Evolutionary conservation across 2,329 filamentous ascomycete genomes (phyloP), one percentile per base, ranked within the genome.

Genomic region (Colletotrichum theobromicola): DNA sequence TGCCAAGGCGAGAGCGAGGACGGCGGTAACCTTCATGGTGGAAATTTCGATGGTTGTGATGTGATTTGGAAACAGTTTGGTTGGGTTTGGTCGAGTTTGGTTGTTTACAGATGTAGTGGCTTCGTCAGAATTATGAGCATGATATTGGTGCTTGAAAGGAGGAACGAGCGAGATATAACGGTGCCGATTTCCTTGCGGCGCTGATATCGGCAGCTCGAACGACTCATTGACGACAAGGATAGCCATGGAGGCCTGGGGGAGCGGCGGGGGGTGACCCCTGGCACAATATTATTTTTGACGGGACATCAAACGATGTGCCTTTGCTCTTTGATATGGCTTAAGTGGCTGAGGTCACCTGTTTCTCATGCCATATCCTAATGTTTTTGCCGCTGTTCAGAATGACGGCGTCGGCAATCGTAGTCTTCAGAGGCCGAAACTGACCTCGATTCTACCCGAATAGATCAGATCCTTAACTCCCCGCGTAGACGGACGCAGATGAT

Each of bases 161-260:
- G 42, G 15, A 21, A 5, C 18, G 26, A 28, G 30, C 15, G 12
- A 32, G n/a, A 2, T n/a, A 21, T 34, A 34, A 7, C 28, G 46
- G n/a, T 13, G 57, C 18, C 30, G 18, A 15, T 34, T 32, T n/a
- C 30, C 57, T 35, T 61, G 30, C 5, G 12, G 32, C 16, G 57
- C 57, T 0, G 1, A 3, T n/a, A 37, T n/a, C 4, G 12, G 18
- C 26, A 65, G 7, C 13, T 9, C n/a, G 18, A 65, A 65, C 26
- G 63, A 65, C 42, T 53, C 63, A 26, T 53, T 65, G 9, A 34
- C 18, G 28, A 65, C 63, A 66, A 32, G 63, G 63, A 66, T 66
- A 26, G 24, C 30, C 42, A 66, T 35, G 30, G 35, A 66, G 46
- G 63, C 37, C 3, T 24, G 28, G n/a, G 30, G 15, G 42, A 63